phyloP scores from a whole-genome alignment of 371 early-diverging fungal species.

The Mucor mucedo region DNA sequence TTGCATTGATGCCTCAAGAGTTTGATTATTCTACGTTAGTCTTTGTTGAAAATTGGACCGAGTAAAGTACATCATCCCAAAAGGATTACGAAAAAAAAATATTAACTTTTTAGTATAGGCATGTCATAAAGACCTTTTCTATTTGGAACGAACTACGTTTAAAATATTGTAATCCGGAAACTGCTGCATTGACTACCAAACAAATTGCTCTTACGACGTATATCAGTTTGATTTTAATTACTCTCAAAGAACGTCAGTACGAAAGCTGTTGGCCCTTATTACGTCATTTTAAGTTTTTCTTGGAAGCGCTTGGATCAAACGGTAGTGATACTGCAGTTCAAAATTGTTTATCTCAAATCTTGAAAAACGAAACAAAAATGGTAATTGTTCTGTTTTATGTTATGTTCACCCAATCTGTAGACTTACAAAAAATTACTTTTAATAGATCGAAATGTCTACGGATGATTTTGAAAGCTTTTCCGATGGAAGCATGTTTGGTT shows the following conservation, averaged over 20 bases:
- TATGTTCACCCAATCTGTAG: neutral
- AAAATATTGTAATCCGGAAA: slow-evolving; percentile 32
- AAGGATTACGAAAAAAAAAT: neutral
- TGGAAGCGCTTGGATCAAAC: slow-evolving; percentile 38
- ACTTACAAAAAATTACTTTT: neutral
- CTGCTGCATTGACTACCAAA: slow-evolving; percentile 33
- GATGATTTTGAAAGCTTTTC: slow-evolving; percentile 55
- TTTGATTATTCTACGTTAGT: slow-evolving; percentile 37
- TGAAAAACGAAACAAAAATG: slow-evolving; percentile 44
- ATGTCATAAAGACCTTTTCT: slow-evolving; percentile 39
- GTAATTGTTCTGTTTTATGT: slow-evolving; percentile 12
- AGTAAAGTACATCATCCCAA: slow-evolving; percentile 27
- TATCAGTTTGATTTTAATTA: slow-evolving; percentile 51
- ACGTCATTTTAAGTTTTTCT: slow-evolving; percentile 46
- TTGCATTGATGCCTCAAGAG: slow-evolving; percentile 37
- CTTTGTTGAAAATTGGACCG: slow-evolving; percentile 52
- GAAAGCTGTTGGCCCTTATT: slow-evolving; percentile 53
- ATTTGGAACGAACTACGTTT: slow-evolving; percentile 39
- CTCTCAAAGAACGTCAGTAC: slow-evolving; percentile 55
- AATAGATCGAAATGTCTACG: slow-evolving; percentile 44
- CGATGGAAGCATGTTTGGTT: slow-evolving; percentile 53
- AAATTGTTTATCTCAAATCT: slow-evolving; percentile 19
- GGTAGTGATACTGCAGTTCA: slow-evolving; percentile 13
- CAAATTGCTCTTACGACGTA: slow-evolving; percentile 57
- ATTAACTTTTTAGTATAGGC: slow-evolving; percentile 22